Conservation (phyloP, 2,329 filamentous ascomycete genomes). For the Cercospora beticola region DNA sequence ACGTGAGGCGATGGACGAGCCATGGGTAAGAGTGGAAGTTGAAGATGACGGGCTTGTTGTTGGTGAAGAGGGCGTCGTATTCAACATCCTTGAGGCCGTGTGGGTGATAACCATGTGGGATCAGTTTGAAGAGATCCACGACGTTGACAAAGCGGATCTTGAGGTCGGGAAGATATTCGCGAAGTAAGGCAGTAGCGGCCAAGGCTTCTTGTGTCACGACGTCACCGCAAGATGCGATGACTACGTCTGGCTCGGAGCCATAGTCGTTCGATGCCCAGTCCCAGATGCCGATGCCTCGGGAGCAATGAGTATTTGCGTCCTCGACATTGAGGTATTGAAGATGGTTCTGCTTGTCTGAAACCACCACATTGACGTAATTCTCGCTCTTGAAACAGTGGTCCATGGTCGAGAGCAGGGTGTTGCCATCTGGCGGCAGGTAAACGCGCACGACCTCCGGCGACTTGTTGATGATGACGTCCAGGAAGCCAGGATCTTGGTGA, state of each 20-base stretch:
- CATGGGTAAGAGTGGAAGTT: conserved; percentile 84
- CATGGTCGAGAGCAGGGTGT: conserved; percentile 72
- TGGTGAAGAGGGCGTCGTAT: conserved; percentile 70
- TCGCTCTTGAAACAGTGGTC: conserved; percentile 70
- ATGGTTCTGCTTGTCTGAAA: conserved; percentile 77
- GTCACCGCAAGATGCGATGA: conserved; percentile 76
- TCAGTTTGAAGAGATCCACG: conserved; percentile 78
- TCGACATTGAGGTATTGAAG: conserved; percentile 75
- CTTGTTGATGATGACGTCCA: conserved; percentile 78
- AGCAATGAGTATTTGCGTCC: conserved; percentile 71
- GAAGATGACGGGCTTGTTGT: conserved; percentile 71
- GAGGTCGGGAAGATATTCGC: conserved; percentile 68
- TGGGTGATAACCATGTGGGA: conserved; percentile 67
- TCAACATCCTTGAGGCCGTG: conserved; percentile 68
- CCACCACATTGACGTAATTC: conserved; percentile 81
- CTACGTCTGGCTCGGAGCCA: conserved; percentile 66
- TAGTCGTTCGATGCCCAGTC: conserved; percentile 71
- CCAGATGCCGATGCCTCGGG: conserved; percentile 77
- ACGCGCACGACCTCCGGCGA: conserved; percentile 76
- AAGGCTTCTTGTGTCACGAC: conserved; percentile 72
- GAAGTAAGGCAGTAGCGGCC: conserved; percentile 70
- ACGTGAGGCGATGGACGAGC: conserved; percentile 74
- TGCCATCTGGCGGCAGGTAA: conserved; percentile 77
- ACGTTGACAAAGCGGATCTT: conserved; percentile 79
- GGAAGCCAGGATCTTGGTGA: conserved; percentile 77